A percentile compares a stretch with the other conserved stretches of the same genome.
phyloP scores from a whole-genome alignment of 371 early-diverging fungal species.

The Mortierella sp. region DNA sequence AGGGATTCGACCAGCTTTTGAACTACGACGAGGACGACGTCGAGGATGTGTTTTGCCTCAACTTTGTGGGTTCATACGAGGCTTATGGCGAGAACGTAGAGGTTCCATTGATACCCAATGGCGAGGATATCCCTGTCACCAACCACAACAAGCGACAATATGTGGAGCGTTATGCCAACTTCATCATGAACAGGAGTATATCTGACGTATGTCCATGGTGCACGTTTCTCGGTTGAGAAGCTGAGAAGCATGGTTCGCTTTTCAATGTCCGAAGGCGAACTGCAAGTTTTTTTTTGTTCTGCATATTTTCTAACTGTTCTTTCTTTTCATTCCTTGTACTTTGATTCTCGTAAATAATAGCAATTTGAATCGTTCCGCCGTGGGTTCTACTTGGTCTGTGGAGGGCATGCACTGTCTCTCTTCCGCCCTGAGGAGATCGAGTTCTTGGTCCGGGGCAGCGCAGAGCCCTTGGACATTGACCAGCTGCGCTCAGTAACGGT shows the following conservation, averaged over 20 bases:
- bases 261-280: background rate
- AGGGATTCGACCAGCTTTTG: constrained; percentile 87
- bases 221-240: background rate
- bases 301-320: background rate
- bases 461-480: constrained; percentile 85
- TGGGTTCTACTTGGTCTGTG: constrained; percentile 95
- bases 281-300: background rate
- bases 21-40: constrained; percentile 89
- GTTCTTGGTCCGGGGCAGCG: constrained; percentile 93
- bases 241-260: background rate
- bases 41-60: constrained; percentile 84
- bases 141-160: constrained; percentile 80
- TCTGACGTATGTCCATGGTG: constrained; percentile 36
- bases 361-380: constrained; percentile 93
- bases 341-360: constrained; percentile 62
- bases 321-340: constrained; percentile 46
- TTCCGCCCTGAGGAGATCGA: constrained; percentile 98
- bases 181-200: constrained; percentile 74
- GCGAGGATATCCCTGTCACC: constrained; percentile 82
- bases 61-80: constrained; percentile 86
- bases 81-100: constrained; percentile 80
- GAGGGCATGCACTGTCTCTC: constrained; percentile 90
- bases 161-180: constrained; percentile 88
- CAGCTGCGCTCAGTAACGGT: constrained; percentile 84
- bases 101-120: constrained; percentile 81